These are phyloP conservation scores for Westerdykella ornata DNA, from an alignment of 2,329 filamentous ascomycete species.

Conservation along the genomic window DNA sequence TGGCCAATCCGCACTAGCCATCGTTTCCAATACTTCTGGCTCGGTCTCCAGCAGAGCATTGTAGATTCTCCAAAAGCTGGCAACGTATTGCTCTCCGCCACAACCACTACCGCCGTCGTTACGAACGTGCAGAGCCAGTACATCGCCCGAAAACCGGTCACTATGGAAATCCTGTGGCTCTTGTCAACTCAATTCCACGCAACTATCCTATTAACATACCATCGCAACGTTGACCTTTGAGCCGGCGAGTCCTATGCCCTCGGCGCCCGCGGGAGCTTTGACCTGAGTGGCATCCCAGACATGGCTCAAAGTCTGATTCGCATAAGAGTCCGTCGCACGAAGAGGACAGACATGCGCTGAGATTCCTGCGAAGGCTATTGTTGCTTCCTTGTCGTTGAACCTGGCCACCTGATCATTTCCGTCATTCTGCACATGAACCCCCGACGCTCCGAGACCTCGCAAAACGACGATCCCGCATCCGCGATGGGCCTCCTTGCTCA, in stretches of 20 bases:
- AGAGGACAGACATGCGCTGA: slow-evolving; percentile 26
- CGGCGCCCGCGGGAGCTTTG: slow-evolving; percentile 26
- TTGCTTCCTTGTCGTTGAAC: slow-evolving; percentile 34
- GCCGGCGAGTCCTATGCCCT: slow-evolving; percentile 32
- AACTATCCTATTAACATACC: slow-evolving; percentile 7
- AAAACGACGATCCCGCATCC: slow-evolving; percentile 27
- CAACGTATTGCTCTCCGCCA: slow-evolving; percentile 31
- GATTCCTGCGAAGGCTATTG: slow-evolving; percentile 32
- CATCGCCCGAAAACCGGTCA: slow-evolving; percentile 35
- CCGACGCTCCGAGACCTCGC: slow-evolving; percentile 18
- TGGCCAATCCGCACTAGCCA: slow-evolving; percentile 31
- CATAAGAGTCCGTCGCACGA: slow-evolving; percentile 34
- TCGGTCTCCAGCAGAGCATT: slow-evolving; percentile 30
- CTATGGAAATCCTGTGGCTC: slow-evolving; percentile 29
- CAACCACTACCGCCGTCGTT: slow-evolving; percentile 25
- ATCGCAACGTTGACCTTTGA: slow-evolving; percentile 34
- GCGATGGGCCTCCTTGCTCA: slow-evolving; percentile 27
- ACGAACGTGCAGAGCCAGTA: slow-evolving; percentile 31
- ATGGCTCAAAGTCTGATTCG: slow-evolving; percentile 35
- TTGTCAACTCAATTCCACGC: background rate
- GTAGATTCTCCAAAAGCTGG: slow-evolving; percentile 33
- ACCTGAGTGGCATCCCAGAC: slow-evolving; percentile 34
- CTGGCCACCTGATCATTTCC: slow-evolving; percentile 14
- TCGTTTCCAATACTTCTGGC: slow-evolving; percentile 31
- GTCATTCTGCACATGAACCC: too few species aligned